Conservation (phyloP, 2,329 filamentous ascomycete genomes). For the Epichloe festucae region DNA sequence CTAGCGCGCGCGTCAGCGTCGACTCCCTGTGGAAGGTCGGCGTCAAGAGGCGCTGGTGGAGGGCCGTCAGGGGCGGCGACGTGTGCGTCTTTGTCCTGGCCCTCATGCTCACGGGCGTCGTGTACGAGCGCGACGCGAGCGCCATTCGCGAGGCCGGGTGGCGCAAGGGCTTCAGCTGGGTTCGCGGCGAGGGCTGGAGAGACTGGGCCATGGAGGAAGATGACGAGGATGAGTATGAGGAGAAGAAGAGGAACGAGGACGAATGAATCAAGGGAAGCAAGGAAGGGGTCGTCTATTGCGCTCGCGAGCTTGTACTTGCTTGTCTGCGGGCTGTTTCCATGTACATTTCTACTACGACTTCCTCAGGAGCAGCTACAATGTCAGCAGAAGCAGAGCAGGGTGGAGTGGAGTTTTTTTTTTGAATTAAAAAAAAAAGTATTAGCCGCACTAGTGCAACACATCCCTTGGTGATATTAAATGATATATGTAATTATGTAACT, state of each 20-base stretch:
- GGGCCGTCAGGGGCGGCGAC: conserved; percentile 68
- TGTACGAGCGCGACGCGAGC: conserved; percentile 59
- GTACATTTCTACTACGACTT: no score
- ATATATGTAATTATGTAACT: no score
- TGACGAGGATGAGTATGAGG: conserved; percentile 12
- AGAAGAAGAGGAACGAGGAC: neutral
- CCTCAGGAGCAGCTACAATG: no score
- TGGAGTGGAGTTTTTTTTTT: no score
- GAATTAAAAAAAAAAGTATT: no score
- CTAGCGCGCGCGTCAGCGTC: conserved; percentile 63
- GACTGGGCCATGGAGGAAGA: conserved; percentile 47
- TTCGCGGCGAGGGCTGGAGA: conserved; percentile 62
- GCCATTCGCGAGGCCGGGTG: conserved; percentile 54
- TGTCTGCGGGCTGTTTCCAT: no score
- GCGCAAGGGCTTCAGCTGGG: conserved; percentile 60
- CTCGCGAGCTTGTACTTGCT: neutral
- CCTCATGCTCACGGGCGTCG: conserved; percentile 62
- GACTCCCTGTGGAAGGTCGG: conserved; percentile 87
- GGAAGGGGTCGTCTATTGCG: neutral
- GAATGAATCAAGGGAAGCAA: neutral
- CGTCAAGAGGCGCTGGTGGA: conserved; percentile 83
- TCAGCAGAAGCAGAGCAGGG: no score
- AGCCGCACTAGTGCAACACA: no score
- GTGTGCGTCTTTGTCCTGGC: conserved; percentile 71
- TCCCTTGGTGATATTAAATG: no score